Conservation (phyloP, 2,329 filamentous ascomycete genomes). For the Alternaria conjuncta region DNA sequence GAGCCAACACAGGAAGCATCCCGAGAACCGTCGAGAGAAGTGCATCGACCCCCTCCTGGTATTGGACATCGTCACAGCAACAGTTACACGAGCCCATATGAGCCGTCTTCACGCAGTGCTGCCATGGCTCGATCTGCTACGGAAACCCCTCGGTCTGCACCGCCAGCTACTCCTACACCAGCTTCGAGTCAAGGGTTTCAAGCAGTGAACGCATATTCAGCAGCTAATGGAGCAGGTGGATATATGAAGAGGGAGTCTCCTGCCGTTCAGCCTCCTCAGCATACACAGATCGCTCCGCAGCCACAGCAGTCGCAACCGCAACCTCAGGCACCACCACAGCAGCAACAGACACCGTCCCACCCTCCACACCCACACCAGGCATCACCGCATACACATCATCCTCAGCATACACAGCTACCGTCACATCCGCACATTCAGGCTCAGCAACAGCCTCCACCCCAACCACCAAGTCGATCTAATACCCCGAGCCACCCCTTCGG, state of each 20-base stretch:
- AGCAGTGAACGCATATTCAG: slow-evolving; percentile 16
- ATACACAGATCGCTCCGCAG: slow-evolving; percentile 28
- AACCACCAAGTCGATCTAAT: slow-evolving; percentile 31
- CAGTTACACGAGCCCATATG: slow-evolving; percentile 41
- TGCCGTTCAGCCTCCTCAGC: slow-evolving; percentile 22
- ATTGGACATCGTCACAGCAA: slow-evolving; percentile 20
- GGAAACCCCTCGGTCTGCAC: slow-evolving; percentile 21
- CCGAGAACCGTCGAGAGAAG: slow-evolving; percentile 17
- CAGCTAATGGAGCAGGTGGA: slow-evolving; percentile 23
- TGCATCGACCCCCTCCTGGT: slow-evolving; percentile 16
- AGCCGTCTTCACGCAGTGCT: slow-evolving; percentile 26
- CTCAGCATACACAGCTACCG: slow-evolving; percentile 15
- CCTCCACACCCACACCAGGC: slow-evolving; percentile 12
- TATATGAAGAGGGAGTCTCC: slow-evolving; percentile 30
- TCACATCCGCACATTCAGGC: slow-evolving; percentile 23
- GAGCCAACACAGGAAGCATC: slow-evolving; percentile 20
- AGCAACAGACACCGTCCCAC: slow-evolving; percentile 10
- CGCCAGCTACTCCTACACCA: slow-evolving; percentile 15
- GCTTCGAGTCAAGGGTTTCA: slow-evolving; percentile 16
- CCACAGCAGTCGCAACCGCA: slow-evolving; percentile 17
- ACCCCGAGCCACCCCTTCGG: slow-evolving; percentile 29
- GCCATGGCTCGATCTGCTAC: slow-evolving; percentile 16
- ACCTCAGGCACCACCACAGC: slow-evolving; percentile 9
- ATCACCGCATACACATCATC: slow-evolving; percentile 12
- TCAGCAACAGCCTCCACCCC: slow-evolving; percentile 26